Conservation (phyloP, 2,329 filamentous ascomycete species). For the Pseudofabraea citricarpa region DNA sequence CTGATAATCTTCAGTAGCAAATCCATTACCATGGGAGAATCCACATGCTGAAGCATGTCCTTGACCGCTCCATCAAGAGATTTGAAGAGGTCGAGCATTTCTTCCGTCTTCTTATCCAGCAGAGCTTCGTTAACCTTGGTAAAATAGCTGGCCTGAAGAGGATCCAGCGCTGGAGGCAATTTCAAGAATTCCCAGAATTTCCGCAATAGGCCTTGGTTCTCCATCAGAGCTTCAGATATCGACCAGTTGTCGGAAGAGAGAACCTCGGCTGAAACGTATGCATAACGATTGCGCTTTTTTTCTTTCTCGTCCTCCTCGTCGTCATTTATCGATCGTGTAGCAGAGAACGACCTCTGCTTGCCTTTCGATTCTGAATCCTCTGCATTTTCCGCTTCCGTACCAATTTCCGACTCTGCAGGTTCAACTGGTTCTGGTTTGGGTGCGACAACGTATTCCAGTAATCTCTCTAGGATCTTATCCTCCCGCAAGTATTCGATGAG, state of each 20-base stretch:
- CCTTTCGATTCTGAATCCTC: slow-evolving; percentile 44
- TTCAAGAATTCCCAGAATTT: slow-evolving; percentile 91
- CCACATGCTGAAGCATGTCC: slow-evolving; percentile 86
- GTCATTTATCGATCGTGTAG: slow-evolving; percentile 40
- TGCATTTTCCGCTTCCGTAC: slow-evolving; percentile 45
- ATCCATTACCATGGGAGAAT: slow-evolving; percentile 98
- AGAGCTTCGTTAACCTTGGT: slow-evolving; percentile 98
- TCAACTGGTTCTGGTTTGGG: slow-evolving; percentile 60
- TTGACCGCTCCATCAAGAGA: slow-evolving; percentile 75
- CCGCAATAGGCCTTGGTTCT: slow-evolving; percentile 71
- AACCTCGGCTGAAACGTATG: slow-evolving; percentile 89
- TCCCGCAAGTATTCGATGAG: slow-evolving; percentile 93
- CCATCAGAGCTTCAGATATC: slow-evolving; percentile 87
- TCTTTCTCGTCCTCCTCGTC: slow-evolving; percentile 71
- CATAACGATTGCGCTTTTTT: slow-evolving; percentile 88
- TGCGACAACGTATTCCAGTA: slow-evolving; percentile 89
- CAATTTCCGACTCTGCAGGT: slow-evolving; percentile 45
- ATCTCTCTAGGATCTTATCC: slow-evolving; percentile 74
- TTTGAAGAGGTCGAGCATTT: slow-evolving; percentile 90
- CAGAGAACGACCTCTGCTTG: slow-evolving; percentile 45
- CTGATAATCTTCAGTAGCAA: slow-evolving; percentile 94
- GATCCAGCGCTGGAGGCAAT: slow-evolving; percentile 79
- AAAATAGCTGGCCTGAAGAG: slow-evolving; percentile 94
- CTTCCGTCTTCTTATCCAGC: slow-evolving; percentile 95
- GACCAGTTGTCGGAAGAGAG: slow-evolving; percentile 96